A percentile compares a stretch with the other conserved stretches of the same genome.
phyloP scores from a whole-genome alignment of 2,329 filamentous ascomycete species.

The Fragosphaeria purpurea region DNA sequence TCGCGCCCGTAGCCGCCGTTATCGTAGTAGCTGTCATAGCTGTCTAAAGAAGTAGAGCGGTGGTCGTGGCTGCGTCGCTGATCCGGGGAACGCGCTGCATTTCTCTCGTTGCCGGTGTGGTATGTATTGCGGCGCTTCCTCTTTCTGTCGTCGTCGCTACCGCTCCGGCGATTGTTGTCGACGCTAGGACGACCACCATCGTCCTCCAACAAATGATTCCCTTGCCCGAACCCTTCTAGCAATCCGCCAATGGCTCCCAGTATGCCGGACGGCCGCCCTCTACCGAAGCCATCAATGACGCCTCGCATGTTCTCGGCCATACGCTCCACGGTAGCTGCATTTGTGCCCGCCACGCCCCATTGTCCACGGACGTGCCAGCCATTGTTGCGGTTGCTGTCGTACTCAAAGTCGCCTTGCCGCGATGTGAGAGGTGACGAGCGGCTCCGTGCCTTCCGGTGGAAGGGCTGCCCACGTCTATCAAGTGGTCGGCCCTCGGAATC shows the following conservation, averaged over 20 bases:
- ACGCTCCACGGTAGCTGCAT: constrained; percentile 30
- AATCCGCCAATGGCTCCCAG: constrained; percentile 20
- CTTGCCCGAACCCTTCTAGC: constrained; percentile 11
- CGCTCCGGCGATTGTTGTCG: neutral
- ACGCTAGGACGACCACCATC: neutral
- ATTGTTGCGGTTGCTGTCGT: constrained; percentile 17
- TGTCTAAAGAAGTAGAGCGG: neutral
- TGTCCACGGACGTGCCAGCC: constrained; percentile 29
- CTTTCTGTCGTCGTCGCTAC: constrained; percentile 11
- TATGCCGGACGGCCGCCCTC: constrained; percentile 13
- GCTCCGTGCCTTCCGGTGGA: neutral
- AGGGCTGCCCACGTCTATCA: constrained; percentile 13
- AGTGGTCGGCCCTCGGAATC: constrained; percentile 33
- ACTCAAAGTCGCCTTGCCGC: constrained; percentile 33
- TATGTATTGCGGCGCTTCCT: constrained; percentile 10
- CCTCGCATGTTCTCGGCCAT: constrained; percentile 18
- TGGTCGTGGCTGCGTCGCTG: neutral
- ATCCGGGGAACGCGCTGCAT: neutral
- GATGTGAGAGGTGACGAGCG: constrained; percentile 20
- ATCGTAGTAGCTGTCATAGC: neutral
- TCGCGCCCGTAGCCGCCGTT: neutral
- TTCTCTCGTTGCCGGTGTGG: neutral
- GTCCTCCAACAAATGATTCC: constrained; percentile 8
- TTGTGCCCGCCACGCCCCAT: constrained; percentile 36
- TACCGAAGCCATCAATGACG: constrained; percentile 21